phyloP scores from a whole-genome alignment of 1,284 basidiomycete species.

The Pseudozyma flocculosa region DNA sequence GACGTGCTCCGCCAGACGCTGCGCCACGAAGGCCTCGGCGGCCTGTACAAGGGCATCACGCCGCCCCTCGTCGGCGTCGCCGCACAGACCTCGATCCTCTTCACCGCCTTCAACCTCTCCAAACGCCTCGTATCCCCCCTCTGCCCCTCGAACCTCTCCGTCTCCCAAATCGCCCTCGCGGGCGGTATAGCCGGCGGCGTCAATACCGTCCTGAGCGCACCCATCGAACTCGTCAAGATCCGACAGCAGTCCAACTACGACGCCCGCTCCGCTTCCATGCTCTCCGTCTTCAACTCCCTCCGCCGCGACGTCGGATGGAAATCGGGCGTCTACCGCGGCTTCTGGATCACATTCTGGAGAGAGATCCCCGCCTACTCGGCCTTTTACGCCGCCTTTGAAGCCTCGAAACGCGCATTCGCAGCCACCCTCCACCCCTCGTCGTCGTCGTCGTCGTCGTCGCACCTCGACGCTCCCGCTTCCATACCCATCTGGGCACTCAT shows the following conservation, averaged over 20 bases:
- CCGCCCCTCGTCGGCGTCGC: conserved; percentile 91
- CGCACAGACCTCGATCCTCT: conserved; percentile 91
- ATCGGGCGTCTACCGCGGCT: conserved; percentile 82
- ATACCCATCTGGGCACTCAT: conserved; percentile 83
- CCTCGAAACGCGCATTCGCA: conserved; percentile 75
- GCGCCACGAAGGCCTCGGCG: conserved; percentile 24
- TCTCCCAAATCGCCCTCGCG: conserved; percentile 77
- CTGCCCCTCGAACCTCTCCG: conserved; percentile 74
- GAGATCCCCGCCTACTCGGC: conserved; percentile 95
- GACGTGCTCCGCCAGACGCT: conserved; percentile 34
- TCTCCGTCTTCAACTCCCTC: conserved; percentile 83
- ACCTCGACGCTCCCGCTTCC: conserved; percentile 19
- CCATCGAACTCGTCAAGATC: conserved; percentile 72
- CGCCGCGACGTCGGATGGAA: conserved; percentile 61
- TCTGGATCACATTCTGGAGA: conserved; percentile 89
- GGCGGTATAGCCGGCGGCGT: conserved; percentile 87
- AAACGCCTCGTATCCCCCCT: conserved; percentile 69
- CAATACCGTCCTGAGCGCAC: conserved; percentile 74
- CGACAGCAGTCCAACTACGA: conserved; percentile 94
- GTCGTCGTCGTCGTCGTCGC: no score
- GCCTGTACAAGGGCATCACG: conserved; percentile 67
- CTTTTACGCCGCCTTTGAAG: conserved; percentile 80
- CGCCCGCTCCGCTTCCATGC: conserved; percentile 63
- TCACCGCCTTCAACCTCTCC: conserved; percentile 81
- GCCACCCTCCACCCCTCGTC: conserved; percentile 55